These are phyloP conservation scores for Quaeritorhiza haematococci DNA, from an alignment of 371 early-diverging fungal species.

Conservation along the genomic window DNA sequence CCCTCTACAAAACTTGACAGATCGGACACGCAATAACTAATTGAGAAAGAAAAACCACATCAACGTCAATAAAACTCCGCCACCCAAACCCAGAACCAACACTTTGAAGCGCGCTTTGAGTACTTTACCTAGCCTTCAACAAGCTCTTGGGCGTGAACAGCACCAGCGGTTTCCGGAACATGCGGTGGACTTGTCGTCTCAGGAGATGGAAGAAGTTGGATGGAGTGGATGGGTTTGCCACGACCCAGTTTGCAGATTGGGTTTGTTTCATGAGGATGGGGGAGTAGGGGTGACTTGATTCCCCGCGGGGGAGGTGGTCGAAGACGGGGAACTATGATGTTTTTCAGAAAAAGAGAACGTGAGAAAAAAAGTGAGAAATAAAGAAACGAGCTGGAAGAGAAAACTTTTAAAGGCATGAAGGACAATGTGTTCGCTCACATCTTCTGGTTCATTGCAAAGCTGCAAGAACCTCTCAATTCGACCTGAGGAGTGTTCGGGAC, in stretches of 20 bases:
- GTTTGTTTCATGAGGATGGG: not conserved
- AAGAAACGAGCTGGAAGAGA: too few relatives aligned
- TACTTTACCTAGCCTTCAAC: constrained; percentile 38
- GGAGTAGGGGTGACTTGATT: not conserved
- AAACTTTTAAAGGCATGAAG: too few relatives aligned
- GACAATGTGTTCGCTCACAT: too few relatives aligned
- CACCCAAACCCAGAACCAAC: not conserved
- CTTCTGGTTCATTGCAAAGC: constrained; percentile 38
- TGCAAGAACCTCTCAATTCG: constrained; percentile 93
- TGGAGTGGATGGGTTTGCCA: constrained; percentile 83
- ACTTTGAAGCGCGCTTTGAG: constrained; percentile 2
- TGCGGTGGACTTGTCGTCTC: constrained; percentile 74
- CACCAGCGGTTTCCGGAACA: constrained; percentile 88
- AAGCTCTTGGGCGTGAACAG: constrained; percentile 84
- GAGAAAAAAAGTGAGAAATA: too few relatives aligned
- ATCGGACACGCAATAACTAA: too few relatives aligned
- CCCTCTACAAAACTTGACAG: too few relatives aligned
- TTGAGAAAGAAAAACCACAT: too few relatives aligned
- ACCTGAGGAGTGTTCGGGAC: constrained; percentile 90
- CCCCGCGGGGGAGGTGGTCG: not conserved
- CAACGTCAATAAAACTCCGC: too few relatives aligned
- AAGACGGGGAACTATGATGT: too few relatives aligned
- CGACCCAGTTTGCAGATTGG: constrained; percentile 78
- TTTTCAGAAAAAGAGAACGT: too few relatives aligned
- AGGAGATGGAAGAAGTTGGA: constrained; percentile 95